phyloP scores from a whole-genome alignment of 257 asterid species.

The Nicotiana paniculata region DNA sequence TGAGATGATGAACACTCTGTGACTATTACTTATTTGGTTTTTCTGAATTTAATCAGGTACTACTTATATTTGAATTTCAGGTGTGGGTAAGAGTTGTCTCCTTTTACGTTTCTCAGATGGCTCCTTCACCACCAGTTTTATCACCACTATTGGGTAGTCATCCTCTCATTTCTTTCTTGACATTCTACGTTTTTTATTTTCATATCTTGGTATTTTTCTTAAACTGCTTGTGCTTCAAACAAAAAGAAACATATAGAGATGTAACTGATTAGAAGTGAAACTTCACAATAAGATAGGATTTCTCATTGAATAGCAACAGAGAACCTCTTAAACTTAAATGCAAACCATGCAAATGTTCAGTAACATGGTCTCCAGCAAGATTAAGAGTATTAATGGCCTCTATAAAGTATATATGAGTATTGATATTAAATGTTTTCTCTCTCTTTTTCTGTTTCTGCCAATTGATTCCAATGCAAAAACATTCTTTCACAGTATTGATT shows the following conservation, averaged over 20 bases:
- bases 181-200: not conserved
- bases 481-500: not conserved
- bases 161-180: constrained; percentile 3
- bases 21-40: not conserved
- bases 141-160: constrained; percentile 3
- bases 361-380: not conserved
- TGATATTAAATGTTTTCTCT: not conserved
- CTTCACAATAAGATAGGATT: not conserved
- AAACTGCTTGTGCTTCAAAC: not conserved
- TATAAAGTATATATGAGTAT: not conserved
- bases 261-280: not conserved
- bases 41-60: not conserved
- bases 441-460: not conserved
- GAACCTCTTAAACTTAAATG: not conserved
- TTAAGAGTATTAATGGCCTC: not conserved
- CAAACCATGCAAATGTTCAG: not conserved
- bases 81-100: constrained; percentile 16
- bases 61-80: constrained; percentile 1
- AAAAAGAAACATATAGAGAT: not conserved
- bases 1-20: not conserved
- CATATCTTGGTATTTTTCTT: not conserved
- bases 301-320: not conserved
- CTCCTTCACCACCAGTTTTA: constrained; percentile 2
- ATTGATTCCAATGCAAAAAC: not conserved
- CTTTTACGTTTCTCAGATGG: constrained; percentile 13